Evolutionary conservation across 192 early-diverging fungal species (phyloP).

Genomic region (Backusella mclennaniae): DNA sequence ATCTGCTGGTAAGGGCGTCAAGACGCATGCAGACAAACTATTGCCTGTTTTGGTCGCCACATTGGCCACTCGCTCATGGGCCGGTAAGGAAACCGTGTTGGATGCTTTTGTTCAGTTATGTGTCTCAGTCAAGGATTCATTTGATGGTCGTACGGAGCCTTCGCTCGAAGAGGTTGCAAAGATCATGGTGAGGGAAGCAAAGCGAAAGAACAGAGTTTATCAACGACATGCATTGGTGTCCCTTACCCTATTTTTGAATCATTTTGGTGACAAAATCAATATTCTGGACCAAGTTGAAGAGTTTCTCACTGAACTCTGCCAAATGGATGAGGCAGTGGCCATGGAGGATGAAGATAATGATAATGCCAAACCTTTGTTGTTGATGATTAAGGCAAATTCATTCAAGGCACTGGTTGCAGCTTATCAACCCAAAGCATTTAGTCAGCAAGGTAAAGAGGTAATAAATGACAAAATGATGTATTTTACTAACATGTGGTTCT

Average conservation of each 20-base stretch:
- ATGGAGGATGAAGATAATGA: slow-evolving; percentile 61
- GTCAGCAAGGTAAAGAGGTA: slow-evolving; percentile 52
- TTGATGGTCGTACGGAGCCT: slow-evolving; percentile 30
- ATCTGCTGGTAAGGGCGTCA: slow-evolving; percentile 46
- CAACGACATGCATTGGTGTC: slow-evolving; percentile 63
- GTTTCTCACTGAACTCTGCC: slow-evolving; percentile 47
- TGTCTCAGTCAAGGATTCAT: slow-evolving; percentile 53
- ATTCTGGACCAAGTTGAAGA: slow-evolving; percentile 57
- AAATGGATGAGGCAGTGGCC: slow-evolving; percentile 40
- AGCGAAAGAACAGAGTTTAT: slow-evolving; percentile 74
- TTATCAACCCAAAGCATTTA: slow-evolving; percentile 44
- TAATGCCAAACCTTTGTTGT: slow-evolving; percentile 54
- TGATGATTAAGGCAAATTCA: slow-evolving; percentile 66
- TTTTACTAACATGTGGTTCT: neutral
- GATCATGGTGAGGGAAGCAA: slow-evolving; percentile 70
- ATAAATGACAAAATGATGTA: neutral
- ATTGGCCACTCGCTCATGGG: slow-evolving; percentile 73
- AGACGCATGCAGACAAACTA: slow-evolving; percentile 40
- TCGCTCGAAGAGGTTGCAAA: slow-evolving; percentile 41
- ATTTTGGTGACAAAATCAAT: slow-evolving; percentile 53
- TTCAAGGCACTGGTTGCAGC: slow-evolving; percentile 62
- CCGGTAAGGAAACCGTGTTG: slow-evolving; percentile 77
- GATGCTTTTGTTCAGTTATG: slow-evolving; percentile 57
- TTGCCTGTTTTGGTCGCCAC: slow-evolving; percentile 63
- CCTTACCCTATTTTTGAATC: slow-evolving; percentile 58